Conservation (phyloP, 495 filamentous ascomycete species). For the Xylaria venustula region DNA sequence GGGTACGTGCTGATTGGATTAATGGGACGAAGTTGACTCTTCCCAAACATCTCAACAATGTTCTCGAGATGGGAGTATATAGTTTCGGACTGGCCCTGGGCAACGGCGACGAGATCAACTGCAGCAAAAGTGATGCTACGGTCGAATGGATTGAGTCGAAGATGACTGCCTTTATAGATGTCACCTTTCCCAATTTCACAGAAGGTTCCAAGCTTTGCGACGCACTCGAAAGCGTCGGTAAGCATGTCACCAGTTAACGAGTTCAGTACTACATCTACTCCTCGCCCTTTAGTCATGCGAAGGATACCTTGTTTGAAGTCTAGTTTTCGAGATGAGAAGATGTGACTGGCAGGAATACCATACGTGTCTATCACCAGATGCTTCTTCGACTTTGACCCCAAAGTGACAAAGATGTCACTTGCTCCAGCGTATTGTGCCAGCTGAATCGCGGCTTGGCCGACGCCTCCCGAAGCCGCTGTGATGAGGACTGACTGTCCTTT, state of each 20-base stretch:
- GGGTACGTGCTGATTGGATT: constrained; percentile 7
- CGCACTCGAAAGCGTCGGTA: constrained; percentile 42
- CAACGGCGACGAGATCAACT: constrained; percentile 20
- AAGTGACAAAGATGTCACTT: constrained; percentile 47
- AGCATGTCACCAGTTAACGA: constrained; percentile 51
- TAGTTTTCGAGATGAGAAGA: constrained; percentile 38
- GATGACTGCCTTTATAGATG: constrained; percentile 16
- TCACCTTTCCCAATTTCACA: constrained; percentile 52
- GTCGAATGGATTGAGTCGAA: constrained; percentile 30
- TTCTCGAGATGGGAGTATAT: not conserved
- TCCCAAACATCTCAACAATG: constrained; percentile 8
- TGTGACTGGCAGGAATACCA: constrained; percentile 42
- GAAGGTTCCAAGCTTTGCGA: constrained; percentile 51
- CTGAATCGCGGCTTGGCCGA: constrained; percentile 53
- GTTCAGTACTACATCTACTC: constrained; percentile 58
- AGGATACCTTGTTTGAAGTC: constrained; percentile 41
- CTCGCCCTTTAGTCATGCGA: constrained; percentile 39
- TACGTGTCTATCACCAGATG: constrained; percentile 38
- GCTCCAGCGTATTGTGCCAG: constrained; percentile 44
- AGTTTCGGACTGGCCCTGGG: constrained; percentile 2
- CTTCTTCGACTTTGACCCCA: constrained; percentile 37
- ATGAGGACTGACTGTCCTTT: constrained; percentile 51
- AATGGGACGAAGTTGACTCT: constrained; percentile 6
- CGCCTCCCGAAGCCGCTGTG: constrained; percentile 45
- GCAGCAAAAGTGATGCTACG: constrained; percentile 32